Percentiles rank a stretch among this genome's conserved stretches.
phyloP scores from a whole-genome alignment of 768 basidiomycete species.

The Mycena maculata region DNA sequence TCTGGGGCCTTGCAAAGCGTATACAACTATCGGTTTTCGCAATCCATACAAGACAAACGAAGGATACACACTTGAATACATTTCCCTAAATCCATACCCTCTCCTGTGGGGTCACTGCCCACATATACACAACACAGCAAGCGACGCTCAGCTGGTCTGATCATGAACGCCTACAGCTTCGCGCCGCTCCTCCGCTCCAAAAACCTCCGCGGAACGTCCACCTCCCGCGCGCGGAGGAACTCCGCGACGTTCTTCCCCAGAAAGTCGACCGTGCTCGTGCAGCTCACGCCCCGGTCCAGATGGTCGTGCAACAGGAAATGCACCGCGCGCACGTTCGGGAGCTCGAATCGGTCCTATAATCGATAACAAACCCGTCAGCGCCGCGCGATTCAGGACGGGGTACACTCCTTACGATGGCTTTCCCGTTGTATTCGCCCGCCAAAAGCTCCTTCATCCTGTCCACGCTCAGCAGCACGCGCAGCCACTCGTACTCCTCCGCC shows the following conservation, averaged over 20 bases:
- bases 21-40: too few relatives aligned
- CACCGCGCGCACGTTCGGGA: constrained; percentile 28
- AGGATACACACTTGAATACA: too few relatives aligned
- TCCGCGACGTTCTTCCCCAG: constrained; percentile 36
- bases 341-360: constrained; percentile 34
- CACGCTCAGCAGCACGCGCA: constrained; percentile 22
- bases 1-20: too few relatives aligned
- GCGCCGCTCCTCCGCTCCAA: not conserved
- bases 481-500: constrained; percentile 27
- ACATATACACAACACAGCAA: too few relatives aligned
- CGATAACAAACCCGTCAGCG: not conserved
- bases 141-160: too few relatives aligned
- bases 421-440: constrained; percentile 31
- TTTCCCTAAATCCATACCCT: too few relatives aligned
- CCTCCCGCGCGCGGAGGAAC: constrained; percentile 30
- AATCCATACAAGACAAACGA: too few relatives aligned
- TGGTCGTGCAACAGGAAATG: constrained; percentile 35
- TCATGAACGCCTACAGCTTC: constrained; percentile 11
- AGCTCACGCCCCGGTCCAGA: constrained; percentile 33
- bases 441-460: constrained; percentile 27
- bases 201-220: constrained; percentile 28
- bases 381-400: not conserved
- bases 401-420: constrained; percentile 23
- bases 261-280: constrained; percentile 34
- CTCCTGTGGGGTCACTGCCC: too few relatives aligned